These are phyloP conservation scores for Vachellia pachyceras DNA, from an alignment of 306 rosid species.

Conservation along the genomic window DNA sequence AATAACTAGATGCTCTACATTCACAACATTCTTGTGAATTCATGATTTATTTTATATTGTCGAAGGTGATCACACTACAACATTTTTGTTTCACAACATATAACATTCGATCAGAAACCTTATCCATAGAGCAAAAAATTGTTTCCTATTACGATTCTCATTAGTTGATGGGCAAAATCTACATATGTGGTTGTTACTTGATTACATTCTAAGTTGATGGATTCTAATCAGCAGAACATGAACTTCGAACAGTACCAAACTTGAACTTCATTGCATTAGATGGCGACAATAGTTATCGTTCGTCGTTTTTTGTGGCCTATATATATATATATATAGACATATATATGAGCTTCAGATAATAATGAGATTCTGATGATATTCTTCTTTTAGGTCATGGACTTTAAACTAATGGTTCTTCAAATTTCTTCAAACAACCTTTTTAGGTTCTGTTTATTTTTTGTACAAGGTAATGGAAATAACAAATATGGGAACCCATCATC, in stretches of 20 bases:
- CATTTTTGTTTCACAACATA: background rate
- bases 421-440: background rate
- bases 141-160: background rate
- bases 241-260: background rate
- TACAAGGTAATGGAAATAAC: background rate
- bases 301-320: background rate
- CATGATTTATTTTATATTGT: background rate
- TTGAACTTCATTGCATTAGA: no score
- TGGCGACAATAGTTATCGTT: background rate
- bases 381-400: background rate
- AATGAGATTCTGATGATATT: background rate
- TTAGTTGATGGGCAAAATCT: background rate
- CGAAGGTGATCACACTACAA: background rate
- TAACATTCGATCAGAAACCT: background rate
- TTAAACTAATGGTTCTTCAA: background rate
- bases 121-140: background rate
- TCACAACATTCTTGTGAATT: background rate
- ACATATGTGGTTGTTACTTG: background rate
- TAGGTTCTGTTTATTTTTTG: background rate
- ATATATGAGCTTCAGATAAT: no score
- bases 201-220: no score
- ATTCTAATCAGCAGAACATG: background rate
- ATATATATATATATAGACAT: no score
- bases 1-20: background rate
- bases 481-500: background rate